Base-by-base conservation (phyloP, 164 flowering plant species). In the Vitis rotundifolia region DNA sequence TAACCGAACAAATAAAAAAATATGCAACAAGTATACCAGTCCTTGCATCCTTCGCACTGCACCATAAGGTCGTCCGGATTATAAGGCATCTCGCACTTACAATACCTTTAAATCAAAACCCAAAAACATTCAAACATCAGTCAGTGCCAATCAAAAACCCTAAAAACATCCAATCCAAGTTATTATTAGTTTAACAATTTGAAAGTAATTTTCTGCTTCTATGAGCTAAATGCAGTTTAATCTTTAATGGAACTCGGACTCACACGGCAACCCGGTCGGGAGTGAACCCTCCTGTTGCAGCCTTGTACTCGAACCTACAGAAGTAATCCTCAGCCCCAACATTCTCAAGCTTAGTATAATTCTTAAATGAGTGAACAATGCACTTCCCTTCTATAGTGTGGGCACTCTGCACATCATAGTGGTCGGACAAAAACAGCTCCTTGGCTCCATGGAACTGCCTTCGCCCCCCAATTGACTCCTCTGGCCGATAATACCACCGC, bases 51-150 rank as follows among this genome's bases (percentile, higher is more conserved):
- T 71, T 90, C 95, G 62, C 93, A 90, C 73, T 90, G 95, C 63
- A 90, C 91, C 95, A 90, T 90, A 55, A 90, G 89, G 71, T 90
- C 95, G 48, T 90, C 95, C 0, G 92, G 95, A 18, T 90, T 90
- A 61, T 90, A 90, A 6, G 92, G 95, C 91, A 90, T 87, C 77
- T 90, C 94, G 69, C 92, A 88, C 68, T 87, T 88, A 78, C 95
- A 90, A 69, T 90, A 90, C 81, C 92, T 90, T 68, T 75, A 85
- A 74, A 74, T 58, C 15, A 18, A 61, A 49, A 70, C 29, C 10
- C 67, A 64, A 75, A 68, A 49, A 58, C 14, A 14, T 8, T 15
- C 58, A 59, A 67, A 13, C 31, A 68, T 59, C 60, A 15, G 59
- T 44, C 59, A 57, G 19, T 2, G 3, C 22, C 5, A 15, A 16